Conservation (phyloP, 108 stramenopile genomes). For the Conticribra weissflogii region DNA sequence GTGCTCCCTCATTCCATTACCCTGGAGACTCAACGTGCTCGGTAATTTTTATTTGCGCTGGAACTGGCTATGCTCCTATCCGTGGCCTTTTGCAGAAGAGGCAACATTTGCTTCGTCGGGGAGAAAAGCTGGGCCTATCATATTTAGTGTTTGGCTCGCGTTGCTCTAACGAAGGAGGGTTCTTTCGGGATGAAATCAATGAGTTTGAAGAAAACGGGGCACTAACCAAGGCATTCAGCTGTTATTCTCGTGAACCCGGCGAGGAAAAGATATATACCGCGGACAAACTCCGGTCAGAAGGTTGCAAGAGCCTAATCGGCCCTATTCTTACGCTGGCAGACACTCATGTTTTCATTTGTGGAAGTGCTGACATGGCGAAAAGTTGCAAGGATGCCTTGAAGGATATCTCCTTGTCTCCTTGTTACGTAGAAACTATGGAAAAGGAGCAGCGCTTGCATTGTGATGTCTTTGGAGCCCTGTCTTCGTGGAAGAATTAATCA, state of each 20-base stretch:
- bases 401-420: slow-evolving; percentile 6
- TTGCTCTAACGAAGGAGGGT: slow-evolving; percentile 7
- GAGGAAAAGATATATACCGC: slow-evolving; percentile 14
- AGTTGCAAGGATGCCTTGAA: slow-evolving; percentile 8
- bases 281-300: slow-evolving; percentile 1
- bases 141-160: slow-evolving; percentile 23
- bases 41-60: slow-evolving; percentile 20
- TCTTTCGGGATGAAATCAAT: slow-evolving; percentile 18
- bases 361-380: slow-evolving; percentile 21
- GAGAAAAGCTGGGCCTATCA: slow-evolving; percentile 13
- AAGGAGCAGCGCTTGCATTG: slow-evolving; percentile 15
- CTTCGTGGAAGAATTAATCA: slow-evolving; percentile 1
- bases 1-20: slow-evolving; percentile 11
- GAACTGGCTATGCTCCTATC: slow-evolving; percentile 26
- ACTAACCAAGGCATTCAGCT: slow-evolving; percentile 8
- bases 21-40: slow-evolving; percentile 7
- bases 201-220: slow-evolving; percentile 8
- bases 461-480: slow-evolving; percentile 25
- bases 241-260: slow-evolving; percentile 28
- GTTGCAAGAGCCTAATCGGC: slow-evolving; percentile 2
- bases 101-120: slow-evolving; percentile 4
- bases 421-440: not conserved
- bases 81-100: slow-evolving; percentile 24
- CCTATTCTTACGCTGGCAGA: slow-evolving; percentile 12
- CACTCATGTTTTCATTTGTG: slow-evolving; percentile 26